Evolutionary conservation across 345 rosid species (phyloP), one percentile per base, ranked within the genome.

Genomic region (Salix arbutifolia): DNA sequence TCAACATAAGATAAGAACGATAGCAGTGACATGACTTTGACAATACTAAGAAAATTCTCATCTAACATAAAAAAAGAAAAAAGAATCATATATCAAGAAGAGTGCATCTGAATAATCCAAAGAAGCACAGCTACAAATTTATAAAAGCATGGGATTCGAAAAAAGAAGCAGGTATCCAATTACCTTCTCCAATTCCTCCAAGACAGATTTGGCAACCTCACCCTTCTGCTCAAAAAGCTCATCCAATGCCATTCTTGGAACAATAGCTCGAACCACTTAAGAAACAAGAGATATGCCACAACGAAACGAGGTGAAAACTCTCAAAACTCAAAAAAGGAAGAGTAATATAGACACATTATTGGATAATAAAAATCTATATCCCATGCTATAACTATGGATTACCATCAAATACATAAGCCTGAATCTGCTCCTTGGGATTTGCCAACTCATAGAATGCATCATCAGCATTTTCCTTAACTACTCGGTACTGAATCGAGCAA

Each of bases 391-490:
- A 14, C 12, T 70, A 61, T 23, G 25, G 77, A 16, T 56, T 85
- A 96, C 99, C 98, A 76, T 96, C 98, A 87, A 96, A 94, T 0
- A 96, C 98, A 79, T 94, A 92, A 67, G 98, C 92, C 85, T 89
- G 98, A 81, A 96, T 94, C 88, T 96, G 99, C 86, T 96, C 97
- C 75, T 53, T 68, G 21, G 99, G 98, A 82, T 92, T 94, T 70
- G 94, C 97, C 76, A 96, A 83, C 85, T 96, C 99, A 60, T 96
- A 94, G 80, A 91, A 96, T 3, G 99, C 99, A 90, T 96, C 98
- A 84, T 92, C 99, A 28, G 99, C 99, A 23, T 85, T 90, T 80
- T 70, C 70, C 82, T 50, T 89, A 60, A 94, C 90, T 19, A 94
- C 85, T 65, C 98, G 88, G 73, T 91, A 92, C 78, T 96, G 98